These are phyloP conservation scores for Kurtzmaniella fragi DNA, from an alignment of 805 yeast genomes.

Conservation along the genomic window DNA sequence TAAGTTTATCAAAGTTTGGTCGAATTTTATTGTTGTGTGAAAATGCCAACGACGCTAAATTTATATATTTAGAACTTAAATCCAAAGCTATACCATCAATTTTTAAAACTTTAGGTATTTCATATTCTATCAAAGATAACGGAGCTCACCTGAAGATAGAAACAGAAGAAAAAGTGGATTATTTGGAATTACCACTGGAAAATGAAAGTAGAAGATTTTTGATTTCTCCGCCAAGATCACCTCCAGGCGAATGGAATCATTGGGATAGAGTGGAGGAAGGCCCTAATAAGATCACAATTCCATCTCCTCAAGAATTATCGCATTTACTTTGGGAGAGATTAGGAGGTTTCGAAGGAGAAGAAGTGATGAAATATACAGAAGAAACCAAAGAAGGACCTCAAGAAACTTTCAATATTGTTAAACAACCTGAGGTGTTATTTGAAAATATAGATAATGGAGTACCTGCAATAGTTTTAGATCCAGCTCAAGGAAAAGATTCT, in stretches of 20 bases:
- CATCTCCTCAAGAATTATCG: conserved; percentile 35
- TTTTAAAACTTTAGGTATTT: conserved; percentile 9
- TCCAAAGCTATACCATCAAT: conserved; percentile 9
- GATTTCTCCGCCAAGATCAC: conserved; percentile 42
- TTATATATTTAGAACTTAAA: conserved; percentile 13
- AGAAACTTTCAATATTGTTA: conserved; percentile 15
- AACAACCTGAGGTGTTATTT: conserved; percentile 33
- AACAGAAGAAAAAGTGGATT: conserved; percentile 14
- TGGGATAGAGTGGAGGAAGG: conserved; percentile 39
- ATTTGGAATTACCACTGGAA: conserved; percentile 37
- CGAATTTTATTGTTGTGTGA: conserved; percentile 32
- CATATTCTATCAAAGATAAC: conserved; percentile 34
- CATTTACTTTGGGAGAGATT: conserved; percentile 40
- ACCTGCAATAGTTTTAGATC: conserved; percentile 38
- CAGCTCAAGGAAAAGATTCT: conserved; percentile 11
- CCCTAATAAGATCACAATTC: conserved; percentile 30
- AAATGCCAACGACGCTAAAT: conserved; percentile 14
- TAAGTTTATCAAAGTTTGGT: conserved; percentile 26
- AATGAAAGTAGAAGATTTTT: conserved; percentile 32
- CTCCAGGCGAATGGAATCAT: conserved; percentile 41
- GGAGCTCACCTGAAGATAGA: conserved; percentile 8
- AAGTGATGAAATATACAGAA: conserved; percentile 23
- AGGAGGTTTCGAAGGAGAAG: conserved; percentile 34
- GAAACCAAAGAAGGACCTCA: conserved; percentile 7
- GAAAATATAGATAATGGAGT: conserved; percentile 32